Evolutionary conservation across 164 flowering plant species (phyloP), one percentile per base, ranked within the genome.

Genomic region (Magnolia sinica): DNA sequence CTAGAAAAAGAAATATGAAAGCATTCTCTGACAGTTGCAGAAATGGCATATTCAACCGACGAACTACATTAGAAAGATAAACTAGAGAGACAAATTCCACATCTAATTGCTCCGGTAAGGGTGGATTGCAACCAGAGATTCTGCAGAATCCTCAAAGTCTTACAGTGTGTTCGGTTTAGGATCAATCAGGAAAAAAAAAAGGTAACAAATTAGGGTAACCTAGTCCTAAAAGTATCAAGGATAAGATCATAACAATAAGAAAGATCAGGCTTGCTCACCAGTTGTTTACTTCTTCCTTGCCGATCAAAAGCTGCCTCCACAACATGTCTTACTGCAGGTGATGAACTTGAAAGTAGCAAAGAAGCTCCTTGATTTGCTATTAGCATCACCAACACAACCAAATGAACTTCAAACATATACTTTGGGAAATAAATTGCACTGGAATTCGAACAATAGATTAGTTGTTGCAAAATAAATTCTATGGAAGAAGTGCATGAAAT

Each of bases 331-430:
- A 86, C 95, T 81, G 87, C 83, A 74, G 91, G 83, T 23, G 83
- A 79, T 67, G 88, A 75, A 78, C 82, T 82, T 77, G 88, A 82
- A 67, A 96, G 88, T 45, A 96, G 81, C 73, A 92, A 74, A 58
- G 71, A 76, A 77, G 98, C 99, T 81, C 99, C 98, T 79, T 82
- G 83, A 51, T 14, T 78, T 31, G 91, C 98, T 95, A 80, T 59
- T 63, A 70, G 19, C 67, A 76, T 75, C 73, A 85, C 14, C 74
- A 76, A 58, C 50, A 71, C 4, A 1, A 72, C 29, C 31, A 61
- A 24, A 68, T 8, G 23, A 45, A 67, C 11, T 45, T 71, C 10
- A 74, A 49, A 51, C 61, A 20, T 14, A 52, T 49, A n/a, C 9
- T 22, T 31, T 70, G 55, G 55, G 3, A 55, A 55, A 16, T 55